A percentile compares a stretch with the other conserved stretches of the same genome.
Conservation (phyloP, 2,329 filamentous ascomycete genomes). For the Colletotrichum sansevieriae region DNA sequence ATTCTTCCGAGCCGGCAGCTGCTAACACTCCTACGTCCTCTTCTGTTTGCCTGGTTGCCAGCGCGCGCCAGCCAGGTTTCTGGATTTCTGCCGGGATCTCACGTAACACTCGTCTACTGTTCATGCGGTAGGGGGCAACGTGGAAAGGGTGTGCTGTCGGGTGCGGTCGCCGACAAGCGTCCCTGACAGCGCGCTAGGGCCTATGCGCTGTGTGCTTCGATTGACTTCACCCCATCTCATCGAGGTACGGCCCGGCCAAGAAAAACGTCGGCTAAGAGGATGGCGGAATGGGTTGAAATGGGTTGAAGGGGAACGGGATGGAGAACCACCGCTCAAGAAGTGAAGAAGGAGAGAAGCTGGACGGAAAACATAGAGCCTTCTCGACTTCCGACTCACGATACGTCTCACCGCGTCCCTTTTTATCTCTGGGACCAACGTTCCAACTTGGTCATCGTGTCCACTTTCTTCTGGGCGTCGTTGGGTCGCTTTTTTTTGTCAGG, state of each 20-base stretch:
- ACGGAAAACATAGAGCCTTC: not conserved
- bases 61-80: slow-evolving; percentile 34
- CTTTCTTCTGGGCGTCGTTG: slow-evolving; percentile 25
- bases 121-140: slow-evolving; percentile 30
- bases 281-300: not conserved
- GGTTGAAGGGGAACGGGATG: not conserved
- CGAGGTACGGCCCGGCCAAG: slow-evolving; percentile 17
- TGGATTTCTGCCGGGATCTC: slow-evolving; percentile 39
- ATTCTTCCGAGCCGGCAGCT: not conserved
- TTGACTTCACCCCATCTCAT: slow-evolving; percentile 40
- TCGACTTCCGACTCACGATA: not conserved
- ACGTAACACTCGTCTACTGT: slow-evolving; percentile 36
- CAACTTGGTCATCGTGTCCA: slow-evolving; percentile 35
- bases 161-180: slow-evolving; percentile 31
- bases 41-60: not conserved
- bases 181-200: slow-evolving; percentile 24
- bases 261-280: slow-evolving; percentile 34
- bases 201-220: slow-evolving; percentile 36
- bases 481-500: slow-evolving; percentile 34
- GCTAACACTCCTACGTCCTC: not conserved
- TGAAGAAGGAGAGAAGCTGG: slow-evolving; percentile 7
- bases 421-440: slow-evolving; percentile 32
- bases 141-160: slow-evolving; percentile 16
- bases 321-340: slow-evolving; percentile 5
- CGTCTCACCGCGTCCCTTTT: slow-evolving; percentile 40